Base-by-base conservation (phyloP, 148 eudicot species). In the Vaccinium corymbosum region DNA sequence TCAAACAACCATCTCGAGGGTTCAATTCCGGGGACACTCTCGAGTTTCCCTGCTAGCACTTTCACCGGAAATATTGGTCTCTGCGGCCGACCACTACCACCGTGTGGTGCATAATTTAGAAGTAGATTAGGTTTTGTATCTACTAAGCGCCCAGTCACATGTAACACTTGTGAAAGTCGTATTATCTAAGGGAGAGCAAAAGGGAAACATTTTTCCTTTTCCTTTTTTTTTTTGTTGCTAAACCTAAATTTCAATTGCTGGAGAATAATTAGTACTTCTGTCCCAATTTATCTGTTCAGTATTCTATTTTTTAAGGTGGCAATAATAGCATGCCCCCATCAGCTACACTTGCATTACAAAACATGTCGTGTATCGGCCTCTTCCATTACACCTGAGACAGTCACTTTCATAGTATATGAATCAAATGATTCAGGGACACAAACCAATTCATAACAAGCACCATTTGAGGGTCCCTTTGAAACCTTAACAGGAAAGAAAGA, bases 1-100 rank as follows among this genome's bases (percentile, higher is more conserved):
- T 90, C 98, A 0, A 84, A 92, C 81, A 97, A 97, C 53, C 84
- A 78, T 0, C 87, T 97, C 7, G 93, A 92, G 27, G 99, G 99
- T 5, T 92, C 97, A 3, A 91, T 97, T n/a, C 98, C 99, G 0
- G 62, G 27, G 20, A 82, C 86, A 6, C 87, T 97, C 0, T 5
- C 87, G 9, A 88, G 25, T 64, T 93, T 94, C 57, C 94, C 98
- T 1, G 84, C 78, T 8, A 81, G 92, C 0, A 83, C 95, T 0
- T 97, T 97, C 76, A 55, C 90, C 12, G 97, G 98, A 7, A 97
- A 97, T 78, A 7, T 92, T 22, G 86, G 90, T 80, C 85, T 97
- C 2, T 97, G 99, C 73, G 99, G 99, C 12, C 81, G 83, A 3
- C 98, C 98, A 9, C 83, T 97, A 12, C 83, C 87, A 10, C 85